Conservation (phyloP, 2,329 filamentous ascomycete genomes). For the Aspergillus pseudoterreus region DNA sequence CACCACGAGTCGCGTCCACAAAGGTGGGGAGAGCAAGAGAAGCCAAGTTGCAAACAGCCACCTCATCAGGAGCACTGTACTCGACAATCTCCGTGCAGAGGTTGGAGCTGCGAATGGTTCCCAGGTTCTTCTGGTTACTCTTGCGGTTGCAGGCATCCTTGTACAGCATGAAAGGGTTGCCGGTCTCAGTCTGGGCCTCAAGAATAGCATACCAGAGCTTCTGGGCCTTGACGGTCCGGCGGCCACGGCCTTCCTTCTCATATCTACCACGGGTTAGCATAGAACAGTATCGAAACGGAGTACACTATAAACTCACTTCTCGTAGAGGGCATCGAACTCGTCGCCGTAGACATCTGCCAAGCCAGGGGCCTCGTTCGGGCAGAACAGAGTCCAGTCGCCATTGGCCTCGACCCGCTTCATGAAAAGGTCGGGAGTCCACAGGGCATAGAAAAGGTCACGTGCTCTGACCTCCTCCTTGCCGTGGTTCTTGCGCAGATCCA, state of each 20-base stretch:
- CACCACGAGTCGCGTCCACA: slow-evolving; percentile 78
- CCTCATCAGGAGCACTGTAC: slow-evolving; percentile 95
- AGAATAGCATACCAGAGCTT: slow-evolving; percentile 99
- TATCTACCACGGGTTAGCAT: slow-evolving; percentile 54
- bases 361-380: slow-evolving; percentile 91
- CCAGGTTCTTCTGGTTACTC: slow-evolving; percentile 99
- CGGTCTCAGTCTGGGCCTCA: slow-evolving; percentile 97
- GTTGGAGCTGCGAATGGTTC: slow-evolving; percentile 97
- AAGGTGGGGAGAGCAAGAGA: slow-evolving; percentile 89
- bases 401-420: slow-evolving; percentile 99
- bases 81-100: slow-evolving; percentile 98
- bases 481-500: slow-evolving; percentile 98
- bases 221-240: slow-evolving; percentile 90
- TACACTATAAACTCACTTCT: slow-evolving; percentile 43
- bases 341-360: slow-evolving; percentile 96
- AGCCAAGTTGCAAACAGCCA: slow-evolving; percentile 96
- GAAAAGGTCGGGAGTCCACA: slow-evolving; percentile 99
- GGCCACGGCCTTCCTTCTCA: slow-evolving; percentile 80
- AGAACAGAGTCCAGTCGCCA: slow-evolving; percentile 95
- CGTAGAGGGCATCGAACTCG: slow-evolving; percentile 92
- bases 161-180: slow-evolving; percentile 99
- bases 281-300: background rate
- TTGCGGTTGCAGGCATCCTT: slow-evolving; percentile 98
- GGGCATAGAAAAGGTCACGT: slow-evolving; percentile 92
- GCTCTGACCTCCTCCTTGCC: slow-evolving; percentile 97